These are phyloP conservation scores for Candida nonsorbophila DNA, from an alignment of 805 yeast species.

Conservation along the genomic window DNA sequence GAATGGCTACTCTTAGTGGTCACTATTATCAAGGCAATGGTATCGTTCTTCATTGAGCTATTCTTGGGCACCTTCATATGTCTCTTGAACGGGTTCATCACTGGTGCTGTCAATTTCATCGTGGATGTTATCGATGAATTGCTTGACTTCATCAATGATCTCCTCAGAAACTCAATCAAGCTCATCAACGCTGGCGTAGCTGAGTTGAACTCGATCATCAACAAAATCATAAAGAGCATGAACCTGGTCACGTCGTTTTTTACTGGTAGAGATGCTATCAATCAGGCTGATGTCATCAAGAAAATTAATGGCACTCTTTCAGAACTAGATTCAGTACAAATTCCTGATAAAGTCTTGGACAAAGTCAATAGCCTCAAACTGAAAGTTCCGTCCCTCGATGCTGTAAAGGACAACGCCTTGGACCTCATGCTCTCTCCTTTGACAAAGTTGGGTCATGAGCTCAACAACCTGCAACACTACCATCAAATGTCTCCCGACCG, in stretches of 20 bases:
- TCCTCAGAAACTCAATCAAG: slow-evolving; percentile 37
- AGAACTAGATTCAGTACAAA: slow-evolving; percentile 50
- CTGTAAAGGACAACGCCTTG: slow-evolving; percentile 56
- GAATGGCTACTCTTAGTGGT: slow-evolving; percentile 4
- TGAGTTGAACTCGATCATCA: slow-evolving; percentile 3
- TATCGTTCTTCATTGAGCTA: slow-evolving; percentile 64
- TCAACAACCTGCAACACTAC: slow-evolving; percentile 2
- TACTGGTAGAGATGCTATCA: slow-evolving; percentile 22
- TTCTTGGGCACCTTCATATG: slow-evolving; percentile 87
- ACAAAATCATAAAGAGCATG: slow-evolving; percentile 4
- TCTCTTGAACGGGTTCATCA: slow-evolving; percentile 65
- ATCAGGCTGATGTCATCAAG: slow-evolving; percentile 27
- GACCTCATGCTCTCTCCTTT: slow-evolving; percentile 53
- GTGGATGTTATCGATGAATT: slow-evolving; percentile 67
- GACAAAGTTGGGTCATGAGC: slow-evolving; percentile 1
- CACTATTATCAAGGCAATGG: slow-evolving; percentile 37
- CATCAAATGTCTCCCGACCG: background rate
- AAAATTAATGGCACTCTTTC: slow-evolving; percentile 56
- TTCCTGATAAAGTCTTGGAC: slow-evolving; percentile 60
- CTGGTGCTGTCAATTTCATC: slow-evolving; percentile 68
- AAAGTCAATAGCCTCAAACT: slow-evolving; percentile 46
- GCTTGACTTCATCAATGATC: slow-evolving; percentile 50
- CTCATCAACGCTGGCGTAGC: slow-evolving; percentile 6
- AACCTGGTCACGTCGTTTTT: slow-evolving; percentile 38
- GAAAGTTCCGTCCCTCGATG: slow-evolving; percentile 59